Evolutionary conservation across 129 eudicot genomes (phyloP), one percentile per base, ranked within the genome.

Genomic region (Artemisia annua): DNA sequence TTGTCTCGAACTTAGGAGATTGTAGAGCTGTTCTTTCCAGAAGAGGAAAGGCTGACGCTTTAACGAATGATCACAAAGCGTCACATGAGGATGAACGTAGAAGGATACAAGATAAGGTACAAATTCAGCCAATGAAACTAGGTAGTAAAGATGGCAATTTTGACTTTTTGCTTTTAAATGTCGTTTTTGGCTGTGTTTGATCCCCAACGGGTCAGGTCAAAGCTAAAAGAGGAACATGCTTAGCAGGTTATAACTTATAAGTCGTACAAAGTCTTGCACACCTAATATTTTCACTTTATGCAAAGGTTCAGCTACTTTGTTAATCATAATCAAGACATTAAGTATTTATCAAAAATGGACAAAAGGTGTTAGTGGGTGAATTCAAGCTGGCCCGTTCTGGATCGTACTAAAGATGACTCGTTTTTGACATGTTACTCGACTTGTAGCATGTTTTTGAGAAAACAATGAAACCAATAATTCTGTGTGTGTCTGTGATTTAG

Each of bases 1-100:
- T 90, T 6, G 75, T 94, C 46, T 94, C 99, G 17, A 90, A 94
- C 63, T 67, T 90, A 66, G 99, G 99, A 50, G 99, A 94, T 72
- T 94, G 99, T 70, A 74, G 97, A 71, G 97, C 99, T 35, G 97
- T 94, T 74, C 79, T 94, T 43, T 90, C 93, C 56, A 83, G 82
- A 79, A 82, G 75, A 51, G 97, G 99, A 70, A 63, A 53, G 30
- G 99, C 97, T 4, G 97, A 88, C 30, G 83, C 87, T 49, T 82
- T 94, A 10, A 90, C 99, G 22, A 82, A 75, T 32, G 99, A 94
- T 74, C 99, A 94, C 71, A 90, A 85, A 78, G 93, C 94, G 11
- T 80, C 85, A 5, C 59, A 61, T n/a, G 93, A 79, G 32, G 88
- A 90, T 49, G 99, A 94, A 79, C 87, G 85, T 48, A 94, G 69